Conservation (phyloP, 2,329 filamentous ascomycete species). For the Cladophialophora yegresii region DNA sequence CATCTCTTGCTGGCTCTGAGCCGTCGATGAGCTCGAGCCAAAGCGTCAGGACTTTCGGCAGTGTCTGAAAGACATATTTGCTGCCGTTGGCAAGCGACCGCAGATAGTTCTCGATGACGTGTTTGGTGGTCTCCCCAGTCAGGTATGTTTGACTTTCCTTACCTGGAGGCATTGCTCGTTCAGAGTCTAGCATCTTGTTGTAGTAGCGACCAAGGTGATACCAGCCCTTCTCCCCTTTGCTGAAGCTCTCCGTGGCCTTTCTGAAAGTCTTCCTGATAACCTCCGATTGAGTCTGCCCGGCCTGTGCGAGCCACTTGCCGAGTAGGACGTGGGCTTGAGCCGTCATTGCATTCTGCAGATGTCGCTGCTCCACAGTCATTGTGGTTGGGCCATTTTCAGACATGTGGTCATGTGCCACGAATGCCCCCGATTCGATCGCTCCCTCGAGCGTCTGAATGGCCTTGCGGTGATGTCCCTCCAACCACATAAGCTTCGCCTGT, state of each 20-base stretch:
- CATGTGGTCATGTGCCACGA: slow-evolving; percentile 55
- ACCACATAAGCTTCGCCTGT: slow-evolving; percentile 89
- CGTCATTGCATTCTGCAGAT: slow-evolving; percentile 55
- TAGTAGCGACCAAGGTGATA: slow-evolving; percentile 97
- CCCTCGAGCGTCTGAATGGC: slow-evolving; percentile 89
- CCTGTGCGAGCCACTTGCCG: slow-evolving; percentile 93
- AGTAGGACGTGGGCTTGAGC: slow-evolving; percentile 80
- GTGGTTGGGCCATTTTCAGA: slow-evolving; percentile 42
- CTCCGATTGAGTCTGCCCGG: slow-evolving; percentile 86
- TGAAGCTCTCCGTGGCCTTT: slow-evolving; percentile 60
- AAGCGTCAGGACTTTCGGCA: slow-evolving; percentile 86
- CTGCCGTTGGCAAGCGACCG: slow-evolving; percentile 84
- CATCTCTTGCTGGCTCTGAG: slow-evolving; percentile 62
- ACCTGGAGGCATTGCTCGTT: slow-evolving; percentile 72
- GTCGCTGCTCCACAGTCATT: slow-evolving; percentile 46
- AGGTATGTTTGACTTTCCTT: slow-evolving; percentile 77
- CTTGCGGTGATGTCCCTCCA: slow-evolving; percentile 87
- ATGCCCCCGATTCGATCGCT: slow-evolving; percentile 79
- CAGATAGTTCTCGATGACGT: slow-evolving; percentile 92
- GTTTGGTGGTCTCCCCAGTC: slow-evolving; percentile 78
- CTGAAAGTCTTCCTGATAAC: slow-evolving; percentile 81
- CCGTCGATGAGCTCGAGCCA: slow-evolving; percentile 90
- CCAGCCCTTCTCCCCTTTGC: slow-evolving; percentile 88
- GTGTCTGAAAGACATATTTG: slow-evolving; percentile 93
- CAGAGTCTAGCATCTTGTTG: slow-evolving; percentile 90